Conservation (phyloP, 805 yeast genomes). For the Metschnikowia henanensis region DNA sequence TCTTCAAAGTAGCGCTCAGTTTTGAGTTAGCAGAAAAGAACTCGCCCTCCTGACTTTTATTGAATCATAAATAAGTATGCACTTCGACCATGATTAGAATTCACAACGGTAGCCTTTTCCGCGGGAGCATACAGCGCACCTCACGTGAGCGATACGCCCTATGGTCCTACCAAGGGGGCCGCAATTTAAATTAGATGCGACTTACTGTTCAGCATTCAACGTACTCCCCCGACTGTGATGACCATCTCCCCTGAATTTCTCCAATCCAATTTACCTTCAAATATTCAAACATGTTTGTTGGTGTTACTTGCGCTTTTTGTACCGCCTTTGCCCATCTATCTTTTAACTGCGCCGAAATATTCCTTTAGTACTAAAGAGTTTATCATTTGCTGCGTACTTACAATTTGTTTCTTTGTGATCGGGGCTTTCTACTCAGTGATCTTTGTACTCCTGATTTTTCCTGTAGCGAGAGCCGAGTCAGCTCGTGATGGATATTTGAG, state of each 20-base stretch:
- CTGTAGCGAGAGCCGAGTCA: slow-evolving; percentile 13
- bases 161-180: too few relatives aligned
- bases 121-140: too few relatives aligned
- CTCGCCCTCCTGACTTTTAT: too few relatives aligned
- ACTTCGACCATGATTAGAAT: too few relatives aligned
- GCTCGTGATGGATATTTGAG: slow-evolving; percentile 22
- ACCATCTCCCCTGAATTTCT: slow-evolving; percentile 15
- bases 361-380: slow-evolving; percentile 36
- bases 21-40: too few relatives aligned
- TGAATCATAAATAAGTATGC: too few relatives aligned
- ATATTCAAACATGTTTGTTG: slow-evolving; percentile 25
- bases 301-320: slow-evolving; percentile 32
- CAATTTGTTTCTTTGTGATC: slow-evolving; percentile 27
- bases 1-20: too few relatives aligned
- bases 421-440: slow-evolving; percentile 34
- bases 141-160: too few relatives aligned
- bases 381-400: slow-evolving; percentile 27
- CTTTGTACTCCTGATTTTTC: slow-evolving; percentile 26
- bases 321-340: slow-evolving; percentile 41
- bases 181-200: neutral
- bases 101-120: too few relatives aligned
- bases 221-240: neutral
- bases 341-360: slow-evolving; percentile 27
- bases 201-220: neutral
- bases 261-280: slow-evolving; percentile 11